Conservation (phyloP, 768 basidiomycete genomes). For the Leccinellum luteum region DNA sequence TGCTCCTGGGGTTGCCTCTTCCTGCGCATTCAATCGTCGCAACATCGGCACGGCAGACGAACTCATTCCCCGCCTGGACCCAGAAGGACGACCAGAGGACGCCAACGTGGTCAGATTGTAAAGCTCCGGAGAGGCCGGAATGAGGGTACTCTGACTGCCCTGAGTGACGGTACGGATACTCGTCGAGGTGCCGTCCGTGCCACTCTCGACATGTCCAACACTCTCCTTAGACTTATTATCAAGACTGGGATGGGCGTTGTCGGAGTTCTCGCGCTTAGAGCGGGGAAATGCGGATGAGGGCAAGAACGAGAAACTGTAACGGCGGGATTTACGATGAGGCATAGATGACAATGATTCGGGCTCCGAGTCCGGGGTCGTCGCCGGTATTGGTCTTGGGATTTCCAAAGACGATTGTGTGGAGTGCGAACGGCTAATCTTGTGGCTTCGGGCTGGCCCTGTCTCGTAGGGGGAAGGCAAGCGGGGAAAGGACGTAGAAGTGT, state of each 20-base stretch:
- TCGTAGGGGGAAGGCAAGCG: neutral
- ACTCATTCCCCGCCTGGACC: neutral
- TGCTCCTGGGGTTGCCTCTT: neutral
- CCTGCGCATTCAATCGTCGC: constrained; percentile 17
- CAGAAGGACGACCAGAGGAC: constrained; percentile 6
- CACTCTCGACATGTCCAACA: constrained; percentile 3
- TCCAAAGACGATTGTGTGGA: neutral
- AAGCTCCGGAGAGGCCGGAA: neutral
- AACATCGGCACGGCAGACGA: constrained; percentile 18
- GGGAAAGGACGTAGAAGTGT: neutral
- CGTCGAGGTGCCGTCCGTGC: constrained; percentile 21
- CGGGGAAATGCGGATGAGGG: constrained; percentile 18
- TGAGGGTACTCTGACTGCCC: constrained; percentile 22
- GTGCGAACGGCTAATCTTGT: neutral
- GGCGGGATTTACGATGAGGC: constrained; percentile 11
- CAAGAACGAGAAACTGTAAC: constrained; percentile 28
- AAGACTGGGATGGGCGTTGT: neutral
- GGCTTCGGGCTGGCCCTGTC: neutral
- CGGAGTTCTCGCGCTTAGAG: constrained; percentile 19
- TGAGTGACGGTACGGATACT: constrained; percentile 20
- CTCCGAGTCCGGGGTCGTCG: neutral
- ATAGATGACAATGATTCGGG: neutral
- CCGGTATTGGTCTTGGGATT: neutral
- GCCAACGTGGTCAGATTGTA: constrained; percentile 8
- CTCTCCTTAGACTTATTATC: neutral